Conservation (phyloP, 2,329 filamentous ascomycete species). For the Madurella fahalii region DNA sequence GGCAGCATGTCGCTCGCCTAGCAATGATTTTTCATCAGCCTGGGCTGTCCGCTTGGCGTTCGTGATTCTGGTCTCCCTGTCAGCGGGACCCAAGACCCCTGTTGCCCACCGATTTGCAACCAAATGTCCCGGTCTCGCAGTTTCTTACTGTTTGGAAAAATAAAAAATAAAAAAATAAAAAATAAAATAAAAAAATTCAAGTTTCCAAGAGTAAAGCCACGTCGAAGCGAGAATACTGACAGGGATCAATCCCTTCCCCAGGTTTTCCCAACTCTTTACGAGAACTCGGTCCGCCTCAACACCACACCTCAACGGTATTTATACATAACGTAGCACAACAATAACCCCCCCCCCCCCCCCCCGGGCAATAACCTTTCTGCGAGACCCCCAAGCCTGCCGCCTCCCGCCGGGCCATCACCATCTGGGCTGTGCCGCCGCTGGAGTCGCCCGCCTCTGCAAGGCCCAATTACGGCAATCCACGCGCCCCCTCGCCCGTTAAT, state of each 20-base stretch:
- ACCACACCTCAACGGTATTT: no score
- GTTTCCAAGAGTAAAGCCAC: background rate
- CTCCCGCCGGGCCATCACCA: background rate
- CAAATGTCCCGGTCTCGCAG: no score
- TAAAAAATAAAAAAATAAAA: no score
- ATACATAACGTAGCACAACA: no score
- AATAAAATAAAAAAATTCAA: no score
- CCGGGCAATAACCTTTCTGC: background rate
- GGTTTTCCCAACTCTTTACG: background rate
- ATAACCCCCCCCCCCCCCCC: no score
- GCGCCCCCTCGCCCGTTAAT: conserved; percentile 20
- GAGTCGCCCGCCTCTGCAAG: conserved; percentile 3
- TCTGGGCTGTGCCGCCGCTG: conserved; percentile 8
- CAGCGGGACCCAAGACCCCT: background rate
- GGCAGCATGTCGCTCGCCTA: no score
- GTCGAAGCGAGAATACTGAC: background rate
- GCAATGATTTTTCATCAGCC: no score
- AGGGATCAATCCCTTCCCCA: background rate
- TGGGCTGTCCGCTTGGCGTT: no score
- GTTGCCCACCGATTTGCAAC: background rate
- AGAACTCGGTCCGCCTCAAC: background rate
- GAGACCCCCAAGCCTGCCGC: conserved; percentile 3
- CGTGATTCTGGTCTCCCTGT: no score
- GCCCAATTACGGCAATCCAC: conserved; percentile 24
- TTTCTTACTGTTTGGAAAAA: no score